Conservation (phyloP, 2,329 filamentous ascomycete genomes). For the Ophiognomonia clavigignenti-juglandacearum region DNA sequence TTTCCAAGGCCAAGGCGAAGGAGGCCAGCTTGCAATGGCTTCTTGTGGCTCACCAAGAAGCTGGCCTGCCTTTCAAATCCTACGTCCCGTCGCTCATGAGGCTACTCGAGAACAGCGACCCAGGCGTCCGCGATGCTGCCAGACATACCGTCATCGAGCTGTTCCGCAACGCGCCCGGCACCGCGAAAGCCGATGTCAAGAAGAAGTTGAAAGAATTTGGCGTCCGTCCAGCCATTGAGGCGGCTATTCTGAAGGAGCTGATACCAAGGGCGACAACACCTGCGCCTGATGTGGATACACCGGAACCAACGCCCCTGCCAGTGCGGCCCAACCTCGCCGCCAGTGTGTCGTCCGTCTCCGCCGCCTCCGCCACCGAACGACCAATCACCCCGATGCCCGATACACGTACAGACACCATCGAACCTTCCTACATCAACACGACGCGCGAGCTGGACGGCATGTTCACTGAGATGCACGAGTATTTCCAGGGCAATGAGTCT, state of each 20-base stretch:
- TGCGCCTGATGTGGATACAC: constrained; percentile 4
- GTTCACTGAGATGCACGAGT: constrained; percentile 72
- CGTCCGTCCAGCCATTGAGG: constrained; percentile 80
- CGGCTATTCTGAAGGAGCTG: constrained; percentile 73
- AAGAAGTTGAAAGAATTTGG: constrained; percentile 79
- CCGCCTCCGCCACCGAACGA: constrained; percentile 45
- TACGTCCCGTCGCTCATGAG: constrained; percentile 83
- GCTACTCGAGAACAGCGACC: constrained; percentile 84
- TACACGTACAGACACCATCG: constrained; percentile 61
- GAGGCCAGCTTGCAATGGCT: constrained; percentile 84
- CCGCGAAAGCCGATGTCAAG: constrained; percentile 84
- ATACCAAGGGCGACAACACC: constrained; percentile 39
- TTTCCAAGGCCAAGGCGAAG: constrained; percentile 73
- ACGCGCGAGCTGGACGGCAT: constrained; percentile 83
- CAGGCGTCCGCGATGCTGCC: constrained; percentile 77
- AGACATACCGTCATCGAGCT: constrained; percentile 81
- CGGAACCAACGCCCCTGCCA: constrained; percentile 29
- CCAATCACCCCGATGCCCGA: constrained; percentile 61
- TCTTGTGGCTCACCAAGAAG: constrained; percentile 76
- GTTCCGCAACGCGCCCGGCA: constrained; percentile 74
- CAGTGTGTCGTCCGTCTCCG: constrained; percentile 51
- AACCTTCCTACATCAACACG: constrained; percentile 80
- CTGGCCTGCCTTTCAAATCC: constrained; percentile 72
- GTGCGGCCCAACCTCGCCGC: constrained; percentile 40
- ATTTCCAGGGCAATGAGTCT: constrained; percentile 83